These are phyloP conservation scores for Balamuthia mandrillaris DNA, from an alignment of 208 protist species.

Conservation along the genomic window DNA sequence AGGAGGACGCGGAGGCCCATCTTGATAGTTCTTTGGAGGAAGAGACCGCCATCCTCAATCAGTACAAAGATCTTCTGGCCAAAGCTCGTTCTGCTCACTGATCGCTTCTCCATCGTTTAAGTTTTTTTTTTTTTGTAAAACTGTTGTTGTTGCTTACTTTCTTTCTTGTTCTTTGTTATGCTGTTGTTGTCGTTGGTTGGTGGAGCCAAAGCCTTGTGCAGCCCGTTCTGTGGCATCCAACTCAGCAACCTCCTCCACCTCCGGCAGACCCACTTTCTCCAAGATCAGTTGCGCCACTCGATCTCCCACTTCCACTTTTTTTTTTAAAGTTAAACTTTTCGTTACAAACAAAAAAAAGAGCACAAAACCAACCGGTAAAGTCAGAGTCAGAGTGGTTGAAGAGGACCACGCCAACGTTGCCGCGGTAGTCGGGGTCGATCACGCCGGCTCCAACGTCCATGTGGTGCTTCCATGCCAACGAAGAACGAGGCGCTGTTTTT, in stretches of 20 bases:
- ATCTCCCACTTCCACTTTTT: too few species aligned
- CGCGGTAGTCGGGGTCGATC: slow-evolving; percentile 76
- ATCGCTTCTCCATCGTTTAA: too few species aligned
- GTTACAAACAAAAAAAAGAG: not conserved
- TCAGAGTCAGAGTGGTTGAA: slow-evolving; percentile 70
- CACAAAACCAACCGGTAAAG: slow-evolving; percentile 57
- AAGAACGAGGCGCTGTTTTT: slow-evolving; percentile 66
- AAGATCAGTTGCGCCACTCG: slow-evolving; percentile 78
- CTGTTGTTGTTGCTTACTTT: not conserved
- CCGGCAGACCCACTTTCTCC: slow-evolving; percentile 65
- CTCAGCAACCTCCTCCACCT: slow-evolving; percentile 67
- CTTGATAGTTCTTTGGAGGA: not conserved
- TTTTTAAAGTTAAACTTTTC: not conserved
- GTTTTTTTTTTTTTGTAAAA: not conserved
- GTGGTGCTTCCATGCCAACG: slow-evolving; percentile 72
- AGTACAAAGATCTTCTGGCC: not conserved
- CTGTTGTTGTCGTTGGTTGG: slow-evolving; percentile 32
- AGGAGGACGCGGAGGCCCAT: slow-evolving; percentile 17
- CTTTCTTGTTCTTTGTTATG: too few species aligned
- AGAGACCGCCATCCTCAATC: not conserved
- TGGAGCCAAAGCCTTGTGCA: slow-evolving; percentile 75
- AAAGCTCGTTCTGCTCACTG: too few species aligned
- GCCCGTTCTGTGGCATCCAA: slow-evolving; percentile 69
- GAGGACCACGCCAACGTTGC: slow-evolving; percentile 74
- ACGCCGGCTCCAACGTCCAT: slow-evolving; percentile 76